Conservation (phyloP, 345 rosid species). For the Ceriops tagal region DNA sequence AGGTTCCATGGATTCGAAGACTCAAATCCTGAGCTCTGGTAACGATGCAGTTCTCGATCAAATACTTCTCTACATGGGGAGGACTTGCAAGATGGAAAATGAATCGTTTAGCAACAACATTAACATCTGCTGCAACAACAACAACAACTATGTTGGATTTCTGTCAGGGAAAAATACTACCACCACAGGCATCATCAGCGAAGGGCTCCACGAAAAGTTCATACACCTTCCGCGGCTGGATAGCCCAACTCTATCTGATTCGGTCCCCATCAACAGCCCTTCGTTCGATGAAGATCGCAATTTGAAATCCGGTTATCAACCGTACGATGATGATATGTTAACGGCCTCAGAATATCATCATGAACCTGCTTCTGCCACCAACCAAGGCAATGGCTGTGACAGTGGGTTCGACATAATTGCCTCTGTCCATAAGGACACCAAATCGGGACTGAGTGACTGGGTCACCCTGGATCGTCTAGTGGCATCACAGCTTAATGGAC, state of each 20-base stretch:
- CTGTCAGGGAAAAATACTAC: constrained; percentile 16
- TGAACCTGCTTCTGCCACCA: constrained; percentile 25
- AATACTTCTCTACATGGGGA: constrained; percentile 67
- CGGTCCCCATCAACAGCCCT: constrained; percentile 15
- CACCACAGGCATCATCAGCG: constrained; percentile 17
- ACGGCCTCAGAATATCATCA: constrained; percentile 11
- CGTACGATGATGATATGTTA: constrained; percentile 42
- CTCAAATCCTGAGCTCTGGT: constrained; percentile 33
- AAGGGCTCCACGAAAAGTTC: constrained; percentile 41
- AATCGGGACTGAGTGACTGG: constrained; percentile 56
- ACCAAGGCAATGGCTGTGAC: constrained; percentile 23
- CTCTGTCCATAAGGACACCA: constrained; percentile 2
- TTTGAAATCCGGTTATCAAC: constrained; percentile 25
- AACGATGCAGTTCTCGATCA: constrained; percentile 56
- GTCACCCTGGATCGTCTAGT: constrained; percentile 75
- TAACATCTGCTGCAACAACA: constrained; percentile 14
- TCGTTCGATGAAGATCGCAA: constrained; percentile 22
- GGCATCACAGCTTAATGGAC: constrained; percentile 91
- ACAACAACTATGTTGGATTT: constrained; percentile 16
- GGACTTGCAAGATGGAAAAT: constrained; percentile 53
- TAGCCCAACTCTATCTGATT: constrained; percentile 39
- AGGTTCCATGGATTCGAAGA: constrained; percentile 44
- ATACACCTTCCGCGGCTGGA: constrained; percentile 75
- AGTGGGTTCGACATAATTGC: not conserved
- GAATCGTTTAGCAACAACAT: constrained; percentile 24